These are phyloP conservation scores for Crithidia brevicula DNA, from an alignment of 208 protist genomes.

Conservation along the genomic window DNA sequence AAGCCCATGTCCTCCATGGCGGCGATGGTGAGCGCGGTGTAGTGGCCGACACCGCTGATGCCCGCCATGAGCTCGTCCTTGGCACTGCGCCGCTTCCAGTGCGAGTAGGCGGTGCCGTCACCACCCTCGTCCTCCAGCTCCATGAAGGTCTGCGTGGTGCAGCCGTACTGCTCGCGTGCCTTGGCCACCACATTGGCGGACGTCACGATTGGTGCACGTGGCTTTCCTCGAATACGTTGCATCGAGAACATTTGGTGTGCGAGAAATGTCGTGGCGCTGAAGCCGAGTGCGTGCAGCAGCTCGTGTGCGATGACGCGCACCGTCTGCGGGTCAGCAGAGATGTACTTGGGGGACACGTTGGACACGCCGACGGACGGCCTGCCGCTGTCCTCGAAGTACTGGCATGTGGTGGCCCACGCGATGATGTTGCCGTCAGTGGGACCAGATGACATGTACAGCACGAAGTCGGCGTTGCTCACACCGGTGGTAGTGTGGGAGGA, in stretches of 20 bases:
- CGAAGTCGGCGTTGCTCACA: not conserved
- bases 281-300: conserved; percentile 18
- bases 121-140: conserved; percentile 81
- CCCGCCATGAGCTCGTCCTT: not conserved
- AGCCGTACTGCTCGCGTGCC: conserved; percentile 57
- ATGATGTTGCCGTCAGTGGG: not conserved
- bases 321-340: not conserved
- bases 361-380: not conserved
- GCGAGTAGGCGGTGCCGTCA: conserved; percentile 49
- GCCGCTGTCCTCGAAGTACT: not conserved
- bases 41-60: not conserved
- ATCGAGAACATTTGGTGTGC: not conserved
- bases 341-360: not conserved
- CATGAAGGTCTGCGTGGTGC: conserved; percentile 45
- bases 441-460: not conserved
- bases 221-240: not conserved
- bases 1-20: not conserved
- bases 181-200: not conserved
- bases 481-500: not conserved
- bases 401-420: not conserved
- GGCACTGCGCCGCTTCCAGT: conserved; percentile 80
- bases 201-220: not conserved
- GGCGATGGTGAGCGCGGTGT: not conserved
- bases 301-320: not conserved
- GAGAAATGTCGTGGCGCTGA: conserved; percentile 11